Conservation (phyloP, 352 stramenopile genomes). For the Pythium monospermum region DNA sequence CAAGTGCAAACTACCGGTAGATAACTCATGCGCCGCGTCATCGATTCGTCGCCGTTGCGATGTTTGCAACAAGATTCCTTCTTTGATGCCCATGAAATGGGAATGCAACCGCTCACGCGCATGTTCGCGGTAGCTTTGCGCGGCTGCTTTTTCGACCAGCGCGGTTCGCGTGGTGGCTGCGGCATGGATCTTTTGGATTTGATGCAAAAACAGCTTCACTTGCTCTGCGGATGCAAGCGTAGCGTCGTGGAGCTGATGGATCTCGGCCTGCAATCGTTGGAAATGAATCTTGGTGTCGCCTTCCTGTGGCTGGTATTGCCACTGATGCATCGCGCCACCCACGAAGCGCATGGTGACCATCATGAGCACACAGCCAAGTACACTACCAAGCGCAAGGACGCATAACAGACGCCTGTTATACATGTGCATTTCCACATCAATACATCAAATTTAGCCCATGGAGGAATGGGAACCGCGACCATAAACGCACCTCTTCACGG, state of each 20-base stretch:
- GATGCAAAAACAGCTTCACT: constrained; percentile 19
- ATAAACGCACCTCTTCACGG: constrained; percentile 19
- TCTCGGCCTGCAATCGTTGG: constrained; percentile 7
- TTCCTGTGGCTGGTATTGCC: constrained; percentile 7
- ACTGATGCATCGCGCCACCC: constrained; percentile 6
- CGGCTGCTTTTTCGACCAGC: constrained; percentile 22
- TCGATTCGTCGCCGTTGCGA: constrained; percentile 23
- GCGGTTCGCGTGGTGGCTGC: constrained; percentile 10
- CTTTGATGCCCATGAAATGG: constrained; percentile 21
- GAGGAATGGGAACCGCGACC: background rate
- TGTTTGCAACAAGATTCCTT: constrained; percentile 22
- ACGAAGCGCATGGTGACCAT: constrained; percentile 17
- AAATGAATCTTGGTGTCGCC: constrained; percentile 12
- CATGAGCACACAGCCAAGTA: constrained; percentile 15
- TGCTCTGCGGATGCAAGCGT: constrained; percentile 5
- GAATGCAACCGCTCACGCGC: constrained; percentile 15
- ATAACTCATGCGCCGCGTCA: constrained; percentile 11
- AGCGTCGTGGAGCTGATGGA: constrained; percentile 5
- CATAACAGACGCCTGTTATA: constrained; percentile 13
- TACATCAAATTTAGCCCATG: too few relatives aligned
- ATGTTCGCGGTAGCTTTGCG: constrained; percentile 24
- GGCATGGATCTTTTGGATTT: constrained; percentile 20
- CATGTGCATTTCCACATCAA: background rate
- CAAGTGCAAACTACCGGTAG: constrained; percentile 9
- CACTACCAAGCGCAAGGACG: constrained; percentile 12